Evolutionary conservation across 176 grass and related monocot species (phyloP).

Genomic region (Guadua angustifolia): DNA sequence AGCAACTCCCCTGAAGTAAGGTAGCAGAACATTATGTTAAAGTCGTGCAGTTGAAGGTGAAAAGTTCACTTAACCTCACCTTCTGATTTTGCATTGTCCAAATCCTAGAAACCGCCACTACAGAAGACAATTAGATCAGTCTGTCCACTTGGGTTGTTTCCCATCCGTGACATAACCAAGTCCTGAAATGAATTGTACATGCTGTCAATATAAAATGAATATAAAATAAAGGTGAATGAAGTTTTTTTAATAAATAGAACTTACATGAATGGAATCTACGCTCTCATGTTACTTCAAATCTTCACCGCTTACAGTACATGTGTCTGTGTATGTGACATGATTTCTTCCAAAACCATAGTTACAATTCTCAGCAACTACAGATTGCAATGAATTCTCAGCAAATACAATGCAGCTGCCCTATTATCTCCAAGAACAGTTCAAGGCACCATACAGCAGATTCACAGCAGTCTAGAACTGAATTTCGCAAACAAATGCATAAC

Average conservation of each 20-base stretch:
- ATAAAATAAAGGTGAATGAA: not conserved
- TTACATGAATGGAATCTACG: slow-evolving; percentile 69
- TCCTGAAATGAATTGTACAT: slow-evolving; percentile 60
- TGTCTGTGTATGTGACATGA: slow-evolving; percentile 54
- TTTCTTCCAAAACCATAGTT: slow-evolving; percentile 57
- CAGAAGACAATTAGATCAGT: slow-evolving; percentile 70
- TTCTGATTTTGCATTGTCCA: slow-evolving; percentile 62
- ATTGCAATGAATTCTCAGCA: slow-evolving; percentile 75
- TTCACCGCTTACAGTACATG: slow-evolving; percentile 48
- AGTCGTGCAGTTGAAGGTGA: slow-evolving; percentile 5
- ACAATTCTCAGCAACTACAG: slow-evolving; percentile 76
- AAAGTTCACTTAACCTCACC: slow-evolving; percentile 56
- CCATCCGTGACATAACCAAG: slow-evolving; percentile 50
- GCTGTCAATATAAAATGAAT: not conserved
- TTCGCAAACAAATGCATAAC: too few species aligned
- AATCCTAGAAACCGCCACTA: slow-evolving; percentile 55
- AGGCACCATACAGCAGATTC: too few species aligned
- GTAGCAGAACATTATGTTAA: slow-evolving; percentile 7
- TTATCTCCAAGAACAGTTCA: too few species aligned
- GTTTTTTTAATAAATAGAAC: not conserved
- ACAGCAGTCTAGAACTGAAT: too few species aligned
- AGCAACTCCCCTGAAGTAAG: slow-evolving; percentile 75
- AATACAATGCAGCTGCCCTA: too few species aligned
- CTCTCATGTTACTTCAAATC: slow-evolving; percentile 59
- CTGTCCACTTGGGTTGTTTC: slow-evolving; percentile 47